phyloP scores from a whole-genome alignment of 2,329 filamentous ascomycete genomes.

The Cordyceps militaris region DNA sequence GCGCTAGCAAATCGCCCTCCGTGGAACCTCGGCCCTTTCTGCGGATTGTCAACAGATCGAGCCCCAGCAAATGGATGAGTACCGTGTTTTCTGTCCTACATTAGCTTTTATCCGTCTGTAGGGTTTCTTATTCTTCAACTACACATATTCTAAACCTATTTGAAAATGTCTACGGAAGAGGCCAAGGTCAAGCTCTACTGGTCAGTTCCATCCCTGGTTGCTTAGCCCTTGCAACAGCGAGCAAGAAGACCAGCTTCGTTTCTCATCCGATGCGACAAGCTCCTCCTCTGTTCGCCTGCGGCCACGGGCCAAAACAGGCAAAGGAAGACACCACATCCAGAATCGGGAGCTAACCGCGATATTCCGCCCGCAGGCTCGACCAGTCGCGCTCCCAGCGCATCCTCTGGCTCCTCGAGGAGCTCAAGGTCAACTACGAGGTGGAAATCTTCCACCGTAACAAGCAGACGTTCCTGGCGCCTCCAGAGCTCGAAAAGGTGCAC shows the following conservation, averaged over 20 bases:
- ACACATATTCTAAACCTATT: not conserved
- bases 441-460: constrained; percentile 67
- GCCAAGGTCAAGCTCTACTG: constrained; percentile 59
- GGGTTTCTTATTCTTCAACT: not conserved
- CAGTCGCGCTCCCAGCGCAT: constrained; percentile 76
- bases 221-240: not conserved
- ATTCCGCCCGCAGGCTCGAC: constrained; percentile 59
- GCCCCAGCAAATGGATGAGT: not conserved
- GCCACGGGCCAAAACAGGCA: not conserved
- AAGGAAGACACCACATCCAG: not conserved
- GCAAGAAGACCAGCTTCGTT: not conserved
- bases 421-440: constrained; percentile 71
- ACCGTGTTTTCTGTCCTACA: not conserved
- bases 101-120: not conserved
- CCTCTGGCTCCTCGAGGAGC: constrained; percentile 79
- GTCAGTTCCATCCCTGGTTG: constrained; percentile 29
- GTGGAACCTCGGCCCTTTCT: not conserved
- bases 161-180: constrained; percentile 20
- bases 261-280: constrained; percentile 5
- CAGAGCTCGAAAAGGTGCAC: constrained; percentile 70
- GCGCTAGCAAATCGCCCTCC: not conserved
- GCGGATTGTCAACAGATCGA: no score
- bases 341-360: not conserved
- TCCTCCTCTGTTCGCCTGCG: not conserved
- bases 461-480: constrained; percentile 60